Base-by-base conservation (phyloP, 441 rosid species). In the Adansonia gregorii region DNA sequence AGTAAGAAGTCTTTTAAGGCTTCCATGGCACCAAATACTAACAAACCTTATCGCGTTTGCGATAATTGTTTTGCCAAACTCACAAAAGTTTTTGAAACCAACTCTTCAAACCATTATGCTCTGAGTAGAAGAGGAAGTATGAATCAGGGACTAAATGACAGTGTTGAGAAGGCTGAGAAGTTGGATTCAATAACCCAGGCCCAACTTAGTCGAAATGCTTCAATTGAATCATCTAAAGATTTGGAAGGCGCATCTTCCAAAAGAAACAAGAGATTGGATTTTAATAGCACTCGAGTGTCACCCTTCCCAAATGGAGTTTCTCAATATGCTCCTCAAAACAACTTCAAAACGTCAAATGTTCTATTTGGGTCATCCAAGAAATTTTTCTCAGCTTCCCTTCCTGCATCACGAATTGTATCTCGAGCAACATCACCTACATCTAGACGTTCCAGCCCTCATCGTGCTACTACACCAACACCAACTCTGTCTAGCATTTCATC, bases 401-500 rank as follows among this genome's bases (percentile, higher is more conserved):
- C 91, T 71, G 87, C 89, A 52, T 88, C 91, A 72, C 82, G 91
- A 78, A 88, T 88, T 43, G 87, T 83, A 73, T 88, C 91, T 68
- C 88, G 91, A 76, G 91, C 91, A 76, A 82, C 89, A 74, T 88
- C 91, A 63, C 91, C 91, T 76, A 88, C 87, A 70, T 88, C 87
- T 54, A 86, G 91, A 75, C 85, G 88, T 52, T 79, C 89, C 11
- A 88, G 89, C 67, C 89, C 89, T 65, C 91, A 88, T 49, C 88
- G 89, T 75, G 82, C 89, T 73, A 81, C 87, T 10, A 86, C 91
- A 58, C 89, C 91, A 56, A 85, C 87, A 46, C 89, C 88, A 55
- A 83, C 79, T 49, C 82, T 81, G 52, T 84, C 87, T n/a, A 85
- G 86, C 45, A 79, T 85, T 73, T 79, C 86, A 22, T 82, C 89